Base-by-base conservation (phyloP, 768 basidiomycete species). In the Dioszegia aurantiaca region DNA sequence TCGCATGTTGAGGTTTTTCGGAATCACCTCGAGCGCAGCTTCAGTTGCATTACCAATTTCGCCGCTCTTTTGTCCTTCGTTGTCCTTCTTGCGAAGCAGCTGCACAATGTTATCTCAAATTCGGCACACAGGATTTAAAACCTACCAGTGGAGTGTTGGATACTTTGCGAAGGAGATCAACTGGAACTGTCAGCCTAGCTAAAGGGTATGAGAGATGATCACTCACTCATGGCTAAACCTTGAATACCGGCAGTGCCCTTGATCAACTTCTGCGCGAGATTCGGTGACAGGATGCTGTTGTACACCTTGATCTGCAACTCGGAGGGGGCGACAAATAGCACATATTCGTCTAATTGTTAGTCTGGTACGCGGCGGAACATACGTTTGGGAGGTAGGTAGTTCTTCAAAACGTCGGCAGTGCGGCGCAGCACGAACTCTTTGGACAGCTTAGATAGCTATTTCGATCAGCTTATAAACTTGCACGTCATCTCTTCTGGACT, bases 291-390 rank as follows among this genome's bases (percentile, higher is more conserved):
- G 11, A 97, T 85, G 41, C 81, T 84, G 10, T 80, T 78, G 68
- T 92, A 90, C 67, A 98, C 86, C 12, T 83, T 80, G 5, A 89
- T 76, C 67, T 99, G 94, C 17, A 95, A 78, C n/a, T 77, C 47
- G 0, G 91, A 92, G 0, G 95, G 94, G 4, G 86, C 85, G 28
- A 95, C 81, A 74, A 98, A 98, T n/a, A 98, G 86, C n/a, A 94
- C 88, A 72, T 94, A 97, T 84, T 99, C 95, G 71, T 89, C 94
- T 98, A 62, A n/a, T 8, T 23, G 28, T 12, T 27, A 60, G 24
- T 42, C 42, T 39, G 12, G 28, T 9, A 41, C 26, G 17, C 21
- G 17, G 42, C 41, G 12, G 76, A 1, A 36, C 86, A 59, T 57
- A 95, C 93, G 80, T 80, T 95, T 95, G 0, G 95, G 91, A 10